A percentile compares a stretch with the other conserved stretches of the same genome.
Conservation (phyloP, 768 basidiomycete species). For the Gelatoporia subvermispora region DNA sequence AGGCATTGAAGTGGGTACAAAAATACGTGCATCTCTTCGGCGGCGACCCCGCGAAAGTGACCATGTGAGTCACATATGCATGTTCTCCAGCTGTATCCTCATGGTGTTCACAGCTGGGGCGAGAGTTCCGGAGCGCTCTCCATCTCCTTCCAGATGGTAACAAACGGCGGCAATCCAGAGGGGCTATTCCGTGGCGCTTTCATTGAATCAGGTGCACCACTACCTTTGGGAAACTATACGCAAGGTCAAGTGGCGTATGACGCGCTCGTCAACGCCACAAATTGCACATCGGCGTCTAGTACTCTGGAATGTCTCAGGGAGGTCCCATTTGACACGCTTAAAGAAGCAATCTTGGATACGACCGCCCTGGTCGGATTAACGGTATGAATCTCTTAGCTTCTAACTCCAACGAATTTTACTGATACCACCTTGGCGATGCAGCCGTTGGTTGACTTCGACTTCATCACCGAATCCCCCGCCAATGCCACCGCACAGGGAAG, state of each 20-base stretch:
- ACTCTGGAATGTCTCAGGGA: conserved; percentile 41
- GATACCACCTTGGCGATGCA: no score
- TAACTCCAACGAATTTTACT: background rate
- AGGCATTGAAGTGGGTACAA: conserved; percentile 34
- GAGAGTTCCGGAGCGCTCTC: conserved; percentile 34
- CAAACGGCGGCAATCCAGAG: conserved; percentile 17
- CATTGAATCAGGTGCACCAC: conserved; percentile 24
- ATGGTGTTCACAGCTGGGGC: conserved; percentile 17
- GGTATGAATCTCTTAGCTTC: background rate
- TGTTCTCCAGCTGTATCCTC: background rate
- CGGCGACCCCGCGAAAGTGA: conserved; percentile 41
- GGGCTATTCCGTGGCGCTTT: conserved; percentile 28
- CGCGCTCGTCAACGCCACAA: conserved; percentile 30
- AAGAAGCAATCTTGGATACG: conserved; percentile 28
- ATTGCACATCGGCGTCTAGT: conserved; percentile 30
- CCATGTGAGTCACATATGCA: conserved; percentile 6
- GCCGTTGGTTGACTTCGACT: no score
- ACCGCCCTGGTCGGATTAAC: conserved; percentile 23
- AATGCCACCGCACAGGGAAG: no score
- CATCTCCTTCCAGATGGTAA: conserved; percentile 21
- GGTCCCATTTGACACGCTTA: conserved; percentile 27
- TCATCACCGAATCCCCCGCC: no score
- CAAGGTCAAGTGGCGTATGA: conserved; percentile 36
- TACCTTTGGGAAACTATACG: conserved; percentile 1
- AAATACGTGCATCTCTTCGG: conserved; percentile 11